phyloP scores from a whole-genome alignment of 2,329 filamentous ascomycete species.

The Fusarium tjaetaba region DNA sequence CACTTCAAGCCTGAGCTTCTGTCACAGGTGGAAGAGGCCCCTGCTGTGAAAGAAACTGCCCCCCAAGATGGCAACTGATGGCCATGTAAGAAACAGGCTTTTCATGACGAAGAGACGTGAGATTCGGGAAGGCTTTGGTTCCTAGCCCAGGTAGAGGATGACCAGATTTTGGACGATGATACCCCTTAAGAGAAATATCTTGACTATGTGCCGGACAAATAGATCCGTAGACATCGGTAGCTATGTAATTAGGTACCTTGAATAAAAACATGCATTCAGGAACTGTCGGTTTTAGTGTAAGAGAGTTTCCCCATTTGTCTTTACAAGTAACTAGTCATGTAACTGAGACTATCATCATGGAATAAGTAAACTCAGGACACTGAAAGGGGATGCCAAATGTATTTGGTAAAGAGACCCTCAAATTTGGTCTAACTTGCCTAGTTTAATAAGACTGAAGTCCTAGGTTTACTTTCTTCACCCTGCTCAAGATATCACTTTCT shows the following conservation, averaged over 20 bases:
- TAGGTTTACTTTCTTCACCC: no score
- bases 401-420: neutral
- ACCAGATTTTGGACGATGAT: neutral
- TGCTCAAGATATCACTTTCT: no score
- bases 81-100: neutral
- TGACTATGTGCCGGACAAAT: neutral
- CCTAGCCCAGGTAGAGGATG: neutral
- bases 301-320: neutral
- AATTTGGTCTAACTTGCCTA: no score
- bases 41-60: neutral
- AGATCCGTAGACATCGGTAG: neutral
- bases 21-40: rapidly evolving
- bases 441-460: no score
- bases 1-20: neutral
- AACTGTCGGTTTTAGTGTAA: no score
- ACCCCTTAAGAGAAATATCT: neutral
- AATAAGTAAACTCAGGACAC: neutral
- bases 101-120: no score
- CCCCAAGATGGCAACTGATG: neutral
- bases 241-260: neutral
- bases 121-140: neutral
- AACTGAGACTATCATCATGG: neutral
- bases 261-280: neutral
- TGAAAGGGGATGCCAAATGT: neutral
- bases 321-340: neutral